Percentiles rank a stretch among this genome's conserved stretches.
These are phyloP conservation scores for Beauveria medogensis DNA, from an alignment of 2,329 filamentous ascomycete species.

Conservation along the genomic window DNA sequence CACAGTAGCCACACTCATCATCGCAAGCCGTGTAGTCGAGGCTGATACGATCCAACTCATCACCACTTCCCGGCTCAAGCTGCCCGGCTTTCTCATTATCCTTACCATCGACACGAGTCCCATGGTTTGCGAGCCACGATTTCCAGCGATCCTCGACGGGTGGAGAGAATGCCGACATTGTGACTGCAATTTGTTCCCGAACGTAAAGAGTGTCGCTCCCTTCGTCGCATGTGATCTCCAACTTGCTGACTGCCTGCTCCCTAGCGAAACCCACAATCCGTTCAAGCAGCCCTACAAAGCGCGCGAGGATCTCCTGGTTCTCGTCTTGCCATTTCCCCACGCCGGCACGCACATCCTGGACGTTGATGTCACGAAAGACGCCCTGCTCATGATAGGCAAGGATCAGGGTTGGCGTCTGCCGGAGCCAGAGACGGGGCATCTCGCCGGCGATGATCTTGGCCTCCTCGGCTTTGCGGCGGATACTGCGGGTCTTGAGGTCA, in stretches of 20 bases:
- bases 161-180: constrained; percentile 18
- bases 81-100: background rate
- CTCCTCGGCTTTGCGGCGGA: constrained; percentile 12
- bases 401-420: constrained; percentile 27
- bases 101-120: constrained; percentile 2
- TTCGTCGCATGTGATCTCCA: constrained; percentile 18
- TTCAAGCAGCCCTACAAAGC: constrained; percentile 17
- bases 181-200: constrained; percentile 16
- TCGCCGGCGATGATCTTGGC: constrained; percentile 22
- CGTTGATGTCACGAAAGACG: constrained; percentile 24
- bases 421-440: constrained; percentile 29
- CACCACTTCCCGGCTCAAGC: background rate
- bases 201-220: constrained; percentile 16
- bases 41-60: constrained; percentile 4
- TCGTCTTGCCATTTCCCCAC: constrained; percentile 24
- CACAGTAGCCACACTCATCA: constrained; percentile 19
- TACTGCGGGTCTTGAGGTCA: constrained; percentile 31
- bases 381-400: constrained; percentile 27
- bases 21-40: constrained; percentile 18
- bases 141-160: constrained; percentile 19
- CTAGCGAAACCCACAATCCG: constrained; percentile 15
- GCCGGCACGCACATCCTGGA: constrained; percentile 20
- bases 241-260: constrained; percentile 11
- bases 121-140: background rate
- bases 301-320: constrained; percentile 18